phyloP scores from a whole-genome alignment of 306 rosid genomes.

The Pueraria montana region DNA sequence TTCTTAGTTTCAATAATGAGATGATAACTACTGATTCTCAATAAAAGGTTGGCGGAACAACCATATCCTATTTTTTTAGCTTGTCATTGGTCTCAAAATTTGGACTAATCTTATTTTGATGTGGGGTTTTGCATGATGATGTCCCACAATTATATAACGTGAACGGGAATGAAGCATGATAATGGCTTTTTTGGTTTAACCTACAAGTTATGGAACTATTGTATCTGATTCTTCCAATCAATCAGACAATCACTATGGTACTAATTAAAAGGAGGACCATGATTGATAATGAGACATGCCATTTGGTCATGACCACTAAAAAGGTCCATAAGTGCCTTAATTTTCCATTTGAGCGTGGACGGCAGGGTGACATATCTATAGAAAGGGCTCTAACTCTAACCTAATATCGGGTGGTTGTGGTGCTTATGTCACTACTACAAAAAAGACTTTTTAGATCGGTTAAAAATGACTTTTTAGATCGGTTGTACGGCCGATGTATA shows the following conservation, averaged over 20 bases:
- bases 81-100: not conserved
- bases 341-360: slow-evolving; percentile 19
- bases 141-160: slow-evolving; percentile 43
- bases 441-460: no score
- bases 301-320: slow-evolving; percentile 40
- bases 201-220: slow-evolving; percentile 5
- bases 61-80: slow-evolving; percentile 4
- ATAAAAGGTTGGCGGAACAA: slow-evolving; percentile 34
- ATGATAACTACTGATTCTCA: slow-evolving; percentile 23
- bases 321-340: not conserved
- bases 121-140: not conserved
- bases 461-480: no score
- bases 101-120: not conserved
- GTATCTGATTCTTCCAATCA: slow-evolving; percentile 37
- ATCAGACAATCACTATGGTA: not conserved
- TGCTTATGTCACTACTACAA: no score
- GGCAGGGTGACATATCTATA: not conserved
- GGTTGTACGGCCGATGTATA: no score
- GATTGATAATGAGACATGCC: slow-evolving; percentile 45
- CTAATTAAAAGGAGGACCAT: slow-evolving; percentile 1
- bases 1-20: slow-evolving; percentile 20
- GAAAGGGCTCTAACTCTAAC: not conserved
- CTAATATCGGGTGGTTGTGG: not conserved
- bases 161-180: slow-evolving; percentile 39
- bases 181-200: slow-evolving; percentile 5